These are phyloP conservation scores for Plantago rigida DNA, from an alignment of 305 asterid genomes.

Conservation along the genomic window DNA sequence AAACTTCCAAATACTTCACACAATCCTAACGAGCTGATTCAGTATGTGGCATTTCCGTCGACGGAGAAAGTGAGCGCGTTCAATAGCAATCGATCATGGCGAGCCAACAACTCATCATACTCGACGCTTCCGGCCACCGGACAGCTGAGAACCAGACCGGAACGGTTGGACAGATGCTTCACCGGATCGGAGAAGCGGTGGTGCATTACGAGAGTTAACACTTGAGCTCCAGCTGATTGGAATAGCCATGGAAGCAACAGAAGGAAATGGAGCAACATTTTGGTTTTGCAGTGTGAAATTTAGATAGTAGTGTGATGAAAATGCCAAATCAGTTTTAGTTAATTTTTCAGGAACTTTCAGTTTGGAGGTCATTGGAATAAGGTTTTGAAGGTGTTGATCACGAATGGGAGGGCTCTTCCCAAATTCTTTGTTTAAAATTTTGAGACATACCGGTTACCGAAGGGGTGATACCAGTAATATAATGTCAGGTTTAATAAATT, in stretches of 20 bases:
- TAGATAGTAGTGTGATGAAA: background rate
- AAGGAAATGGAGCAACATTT: slow-evolving; percentile 38
- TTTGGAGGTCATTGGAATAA: too few relatives aligned
- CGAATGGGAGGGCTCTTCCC: too few relatives aligned
- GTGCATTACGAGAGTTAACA: slow-evolving; percentile 67
- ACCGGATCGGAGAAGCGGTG: slow-evolving; percentile 74
- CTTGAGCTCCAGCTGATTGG: slow-evolving; percentile 34
- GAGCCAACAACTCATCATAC: slow-evolving; percentile 48
- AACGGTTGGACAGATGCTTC: slow-evolving; percentile 23
- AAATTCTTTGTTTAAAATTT: too few relatives aligned
- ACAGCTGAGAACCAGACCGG: slow-evolving; percentile 25
- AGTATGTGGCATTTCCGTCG: slow-evolving; percentile 62
- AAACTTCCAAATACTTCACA: too few relatives aligned
- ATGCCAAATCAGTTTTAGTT: background rate
- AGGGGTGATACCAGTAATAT: too few relatives aligned
- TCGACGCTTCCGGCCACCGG: slow-evolving; percentile 53
- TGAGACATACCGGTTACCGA: too few relatives aligned
- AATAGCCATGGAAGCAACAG: slow-evolving; percentile 25
- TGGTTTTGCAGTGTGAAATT: background rate
- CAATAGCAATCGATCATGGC: slow-evolving; percentile 45
- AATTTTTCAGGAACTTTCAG: too few relatives aligned
- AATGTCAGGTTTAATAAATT: too few relatives aligned
- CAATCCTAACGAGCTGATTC: slow-evolving; percentile 73
- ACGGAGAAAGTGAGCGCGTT: slow-evolving; percentile 51
- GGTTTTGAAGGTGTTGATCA: too few relatives aligned